phyloP scores from a whole-genome alignment of 345 rosid species.

The Salix koriyanagi region DNA sequence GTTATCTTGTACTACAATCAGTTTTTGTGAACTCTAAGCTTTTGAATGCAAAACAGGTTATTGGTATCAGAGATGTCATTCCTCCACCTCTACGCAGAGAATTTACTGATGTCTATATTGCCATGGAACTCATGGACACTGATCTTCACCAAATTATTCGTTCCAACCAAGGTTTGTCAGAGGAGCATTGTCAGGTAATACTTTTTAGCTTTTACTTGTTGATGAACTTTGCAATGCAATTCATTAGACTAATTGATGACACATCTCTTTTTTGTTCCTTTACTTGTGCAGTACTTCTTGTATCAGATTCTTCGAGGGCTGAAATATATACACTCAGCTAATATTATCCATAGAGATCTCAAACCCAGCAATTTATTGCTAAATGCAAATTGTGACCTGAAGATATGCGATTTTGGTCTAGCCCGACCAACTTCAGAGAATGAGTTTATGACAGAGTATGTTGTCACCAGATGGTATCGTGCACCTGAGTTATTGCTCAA shows the following conservation, averaged over 20 bases:
- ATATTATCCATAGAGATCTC: conserved; percentile 87
- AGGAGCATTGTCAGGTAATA: conserved; percentile 93
- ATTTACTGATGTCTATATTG: conserved; percentile 80
- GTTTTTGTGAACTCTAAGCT: neutral
- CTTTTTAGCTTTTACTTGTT: neutral
- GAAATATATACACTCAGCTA: conserved; percentile 93
- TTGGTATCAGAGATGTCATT: conserved; percentile 75
- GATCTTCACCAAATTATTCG: conserved; percentile 94
- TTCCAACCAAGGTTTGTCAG: conserved; percentile 81
- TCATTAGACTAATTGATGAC: conserved; percentile 3
- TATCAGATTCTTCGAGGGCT: conserved; percentile 93
- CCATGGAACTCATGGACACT: conserved; percentile 88
- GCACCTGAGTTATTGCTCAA: conserved; percentile 92
- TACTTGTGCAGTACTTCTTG: conserved; percentile 72
- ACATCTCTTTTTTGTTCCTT: neutral
- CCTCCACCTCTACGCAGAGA: conserved; percentile 86
- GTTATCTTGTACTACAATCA: neutral
- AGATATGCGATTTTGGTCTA: conserved; percentile 92
- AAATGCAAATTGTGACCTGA: conserved; percentile 87
- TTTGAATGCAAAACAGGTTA: conserved; percentile 50
- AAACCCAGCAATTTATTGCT: conserved; percentile 89
- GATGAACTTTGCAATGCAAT: neutral
- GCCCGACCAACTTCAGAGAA: conserved; percentile 88
- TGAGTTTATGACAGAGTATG: conserved; percentile 97
- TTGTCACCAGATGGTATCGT: conserved; percentile 96